Percentiles rank a stretch among this genome's conserved stretches.
Conservation (phyloP, 208 protist genomes). For the Vickermania ingenoplastis region DNA sequence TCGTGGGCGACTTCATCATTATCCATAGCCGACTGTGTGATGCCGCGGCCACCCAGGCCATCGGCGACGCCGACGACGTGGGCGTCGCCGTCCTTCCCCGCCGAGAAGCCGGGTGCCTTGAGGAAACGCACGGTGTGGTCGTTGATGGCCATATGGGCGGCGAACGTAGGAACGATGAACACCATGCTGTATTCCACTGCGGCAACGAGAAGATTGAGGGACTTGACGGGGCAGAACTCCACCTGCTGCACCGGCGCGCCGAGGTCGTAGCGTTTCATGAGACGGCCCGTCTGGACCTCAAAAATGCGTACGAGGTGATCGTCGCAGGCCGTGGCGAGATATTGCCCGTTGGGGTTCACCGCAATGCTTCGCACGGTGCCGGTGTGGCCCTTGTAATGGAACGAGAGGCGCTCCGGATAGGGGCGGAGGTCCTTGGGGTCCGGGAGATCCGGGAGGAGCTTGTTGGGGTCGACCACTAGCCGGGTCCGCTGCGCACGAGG, state of each 20-base stretch:
- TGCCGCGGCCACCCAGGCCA: slow-evolving; percentile 56
- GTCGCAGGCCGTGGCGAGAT: slow-evolving; percentile 94
- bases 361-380: slow-evolving; percentile 89
- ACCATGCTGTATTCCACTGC: slow-evolving; percentile 84
- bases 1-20: slow-evolving; percentile 73
- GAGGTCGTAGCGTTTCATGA: slow-evolving; percentile 89
- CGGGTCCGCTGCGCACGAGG: slow-evolving; percentile 87
- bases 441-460: slow-evolving; percentile 97
- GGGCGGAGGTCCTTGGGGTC: slow-evolving; percentile 96
- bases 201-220: slow-evolving; percentile 84
- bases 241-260: slow-evolving; percentile 86
- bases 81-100: slow-evolving; percentile 10
- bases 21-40: slow-evolving; percentile 75
- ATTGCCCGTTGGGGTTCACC: slow-evolving; percentile 95
- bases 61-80: slow-evolving; percentile 33
- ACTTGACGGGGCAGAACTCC: slow-evolving; percentile 90
- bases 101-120: slow-evolving; percentile 49
- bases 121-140: slow-evolving; percentile 86
- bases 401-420: slow-evolving; percentile 95
- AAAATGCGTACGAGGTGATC: slow-evolving; percentile 96
- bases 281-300: slow-evolving; percentile 96
- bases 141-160: slow-evolving; percentile 72
- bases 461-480: slow-evolving; percentile 91
- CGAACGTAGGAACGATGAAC: slow-evolving; percentile 82
- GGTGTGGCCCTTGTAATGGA: slow-evolving; percentile 96